phyloP scores from a whole-genome alignment of 176 grass and related monocot genomes.

The Lolium perenne region DNA sequence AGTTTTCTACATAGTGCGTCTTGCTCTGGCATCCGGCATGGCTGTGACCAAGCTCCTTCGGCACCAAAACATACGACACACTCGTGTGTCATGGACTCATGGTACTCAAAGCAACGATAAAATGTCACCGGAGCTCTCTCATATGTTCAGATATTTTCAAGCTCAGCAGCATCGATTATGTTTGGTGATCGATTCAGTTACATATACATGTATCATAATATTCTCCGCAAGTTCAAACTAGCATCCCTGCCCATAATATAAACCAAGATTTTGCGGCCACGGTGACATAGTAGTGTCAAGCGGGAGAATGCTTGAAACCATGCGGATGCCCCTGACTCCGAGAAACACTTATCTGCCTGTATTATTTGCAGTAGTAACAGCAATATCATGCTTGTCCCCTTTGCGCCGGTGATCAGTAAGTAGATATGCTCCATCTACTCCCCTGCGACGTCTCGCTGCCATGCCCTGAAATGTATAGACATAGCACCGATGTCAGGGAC shows the following conservation, averaged over 20 bases:
- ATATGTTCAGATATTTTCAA: background rate
- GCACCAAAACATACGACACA: background rate
- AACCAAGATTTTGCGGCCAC: background rate
- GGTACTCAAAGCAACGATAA: too few relatives aligned
- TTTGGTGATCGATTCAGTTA: background rate
- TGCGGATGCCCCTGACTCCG: background rate
- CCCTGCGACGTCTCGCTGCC: slow-evolving; percentile 27
- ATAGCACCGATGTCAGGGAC: background rate
- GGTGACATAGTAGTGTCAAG: background rate
- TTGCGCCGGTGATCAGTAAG: slow-evolving; percentile 15
- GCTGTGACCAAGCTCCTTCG: background rate
- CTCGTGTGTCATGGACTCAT: background rate
- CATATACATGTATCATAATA: background rate
- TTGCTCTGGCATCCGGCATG: background rate
- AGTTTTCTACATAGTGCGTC: too few relatives aligned
- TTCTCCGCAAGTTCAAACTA: background rate
- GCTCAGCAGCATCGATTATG: background rate
- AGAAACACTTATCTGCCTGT: background rate
- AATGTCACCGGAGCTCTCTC: background rate
- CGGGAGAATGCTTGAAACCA: background rate
- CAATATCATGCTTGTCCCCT: background rate
- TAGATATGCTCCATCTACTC: slow-evolving; percentile 38
- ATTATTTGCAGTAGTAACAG: background rate
- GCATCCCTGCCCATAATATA: background rate
- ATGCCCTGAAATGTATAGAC: slow-evolving; percentile 37